A percentile compares a stretch with the other conserved stretches of the same genome.
Conservation (phyloP, 2,329 filamentous ascomycete genomes). For the Epichloe elymi region DNA sequence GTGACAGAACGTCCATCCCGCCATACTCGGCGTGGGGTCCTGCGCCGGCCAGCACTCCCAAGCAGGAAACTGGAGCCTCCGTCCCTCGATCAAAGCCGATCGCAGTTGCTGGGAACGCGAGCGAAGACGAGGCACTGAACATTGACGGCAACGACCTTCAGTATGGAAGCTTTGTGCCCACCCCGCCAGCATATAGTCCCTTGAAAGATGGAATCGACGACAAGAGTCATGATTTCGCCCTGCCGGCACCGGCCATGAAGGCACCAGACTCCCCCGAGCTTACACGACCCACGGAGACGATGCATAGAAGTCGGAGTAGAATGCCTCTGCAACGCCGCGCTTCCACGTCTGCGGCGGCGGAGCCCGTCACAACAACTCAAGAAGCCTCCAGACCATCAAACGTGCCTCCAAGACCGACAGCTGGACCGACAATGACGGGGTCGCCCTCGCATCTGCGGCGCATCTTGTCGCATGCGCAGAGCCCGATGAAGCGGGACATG, state of each 20-base stretch:
- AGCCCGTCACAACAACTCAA: conserved; percentile 10
- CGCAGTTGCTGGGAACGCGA: not conserved
- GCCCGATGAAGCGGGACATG: not conserved
- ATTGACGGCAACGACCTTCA: conserved; percentile 25
- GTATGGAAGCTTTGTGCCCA: conserved; percentile 40
- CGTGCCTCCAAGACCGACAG: conserved; percentile 8
- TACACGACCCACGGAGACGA: conserved; percentile 9
- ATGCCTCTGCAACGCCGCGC: conserved; percentile 22
- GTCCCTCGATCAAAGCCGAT: conserved; percentile 1
- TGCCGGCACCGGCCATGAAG: conserved; percentile 40
- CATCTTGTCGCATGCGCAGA: conserved; percentile 20
- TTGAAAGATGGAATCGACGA: conserved; percentile 4
- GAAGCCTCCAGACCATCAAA: not conserved
- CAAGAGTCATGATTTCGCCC: conserved; percentile 28
- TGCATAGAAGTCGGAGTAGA: conserved; percentile 12
- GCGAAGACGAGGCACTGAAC: conserved; percentile 8
- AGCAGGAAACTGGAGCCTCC: not conserved
- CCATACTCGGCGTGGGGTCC: not conserved
- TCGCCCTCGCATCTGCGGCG: conserved; percentile 21
- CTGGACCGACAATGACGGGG: conserved; percentile 4
- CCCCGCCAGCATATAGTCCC: conserved; percentile 23
- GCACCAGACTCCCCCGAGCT: conserved; percentile 18
- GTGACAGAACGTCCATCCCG: conserved; percentile 1
- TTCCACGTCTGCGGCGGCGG: conserved; percentile 20
- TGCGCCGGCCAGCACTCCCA: not conserved